These are phyloP conservation scores for Piper betle DNA, from an alignment of 164 flowering plant species.

Conservation along the genomic window DNA sequence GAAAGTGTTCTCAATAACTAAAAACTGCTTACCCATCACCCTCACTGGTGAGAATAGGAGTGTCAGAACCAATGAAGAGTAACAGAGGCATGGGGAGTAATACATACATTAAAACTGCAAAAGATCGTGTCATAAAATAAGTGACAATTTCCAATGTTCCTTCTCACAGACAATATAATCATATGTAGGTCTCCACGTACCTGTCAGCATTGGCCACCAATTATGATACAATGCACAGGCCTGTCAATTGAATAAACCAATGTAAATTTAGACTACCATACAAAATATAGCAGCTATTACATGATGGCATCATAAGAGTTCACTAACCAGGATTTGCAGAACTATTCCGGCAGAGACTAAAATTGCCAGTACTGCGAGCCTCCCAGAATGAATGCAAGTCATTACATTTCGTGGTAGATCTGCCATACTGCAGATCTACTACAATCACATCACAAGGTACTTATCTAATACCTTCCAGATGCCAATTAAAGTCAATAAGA, in stretches of 20 bases:
- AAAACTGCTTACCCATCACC: conserved; percentile 35
- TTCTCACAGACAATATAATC: not conserved
- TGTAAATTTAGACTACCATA: not conserved
- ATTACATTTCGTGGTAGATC: conserved; percentile 59
- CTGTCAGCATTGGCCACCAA: conserved; percentile 98
- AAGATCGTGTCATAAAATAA: conserved; percentile 6
- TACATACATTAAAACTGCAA: conserved; percentile 75
- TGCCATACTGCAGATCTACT: conserved; percentile 35
- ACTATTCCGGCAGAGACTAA: conserved; percentile 86
- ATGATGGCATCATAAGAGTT: not conserved
- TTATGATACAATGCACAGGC: conserved; percentile 90
- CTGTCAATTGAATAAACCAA: conserved; percentile 24
- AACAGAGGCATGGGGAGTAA: conserved; percentile 84
- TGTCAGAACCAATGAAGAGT: conserved; percentile 54
- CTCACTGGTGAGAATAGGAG: conserved; percentile 40
- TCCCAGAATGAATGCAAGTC: conserved; percentile 66
- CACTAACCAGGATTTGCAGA: conserved; percentile 74
- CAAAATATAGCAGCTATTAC: not conserved
- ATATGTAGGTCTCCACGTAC: conserved; percentile 17
- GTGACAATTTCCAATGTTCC: not conserved
- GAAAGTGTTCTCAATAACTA: not conserved
- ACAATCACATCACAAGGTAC: conserved; percentile 10
- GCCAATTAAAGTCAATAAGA: not conserved
- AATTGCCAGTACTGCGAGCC: conserved; percentile 77
- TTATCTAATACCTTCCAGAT: not conserved